Base-by-base conservation (phyloP, 192 early-diverging fungal genomes). In the Gonapodya prolifera region DNA sequence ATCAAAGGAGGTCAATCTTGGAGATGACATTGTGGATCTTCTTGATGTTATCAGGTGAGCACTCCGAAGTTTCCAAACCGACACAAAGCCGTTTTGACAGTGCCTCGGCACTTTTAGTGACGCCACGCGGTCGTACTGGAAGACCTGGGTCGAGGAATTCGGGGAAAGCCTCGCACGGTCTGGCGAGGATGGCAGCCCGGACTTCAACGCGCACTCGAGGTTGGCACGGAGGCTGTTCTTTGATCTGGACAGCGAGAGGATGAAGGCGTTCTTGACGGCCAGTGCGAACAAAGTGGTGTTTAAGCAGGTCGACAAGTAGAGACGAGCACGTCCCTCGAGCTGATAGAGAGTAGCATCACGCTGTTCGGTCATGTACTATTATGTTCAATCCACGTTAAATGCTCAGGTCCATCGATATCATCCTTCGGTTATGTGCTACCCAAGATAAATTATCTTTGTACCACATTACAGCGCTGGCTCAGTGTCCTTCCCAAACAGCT, bases 401-500 rank as follows among this genome's bases (percentile, higher is more conserved):
- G n/a, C n/a, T n/a, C n/a, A n/a, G n/a, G n/a, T n/a, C n/a, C n/a
- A n/a, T n/a, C n/a, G n/a, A n/a, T n/a, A n/a, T n/a, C n/a, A n/a
- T n/a, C n/a, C n/a, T n/a, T n/a, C n/a, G n/a, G n/a, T n/a, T n/a
- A n/a, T n/a, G n/a, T n/a, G n/a, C n/a, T n/a, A n/a, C n/a, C n/a
- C n/a, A n/a, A n/a, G n/a, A n/a, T n/a, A n/a, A n/a, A n/a, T n/a
- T n/a, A n/a, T n/a, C n/a, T n/a, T n/a, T n/a, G n/a, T n/a, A n/a
- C n/a, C n/a, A n/a, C n/a, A n/a, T n/a, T n/a, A n/a, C n/a, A n/a
- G n/a, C n/a, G n/a, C n/a, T n/a, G n/a, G n/a, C n/a, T n/a, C n/a
- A n/a, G n/a, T n/a, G n/a, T n/a, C n/a, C 45, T 82, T 75, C 32
- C 89, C 85, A 75, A 86, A 81, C 75, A 87, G 80, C 61, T 89